A percentile compares a stretch with the other conserved stretches of the same genome.
Evolutionary conservation across 257 asterid species (phyloP).

Genomic region (Buddleja alternifolia): DNA sequence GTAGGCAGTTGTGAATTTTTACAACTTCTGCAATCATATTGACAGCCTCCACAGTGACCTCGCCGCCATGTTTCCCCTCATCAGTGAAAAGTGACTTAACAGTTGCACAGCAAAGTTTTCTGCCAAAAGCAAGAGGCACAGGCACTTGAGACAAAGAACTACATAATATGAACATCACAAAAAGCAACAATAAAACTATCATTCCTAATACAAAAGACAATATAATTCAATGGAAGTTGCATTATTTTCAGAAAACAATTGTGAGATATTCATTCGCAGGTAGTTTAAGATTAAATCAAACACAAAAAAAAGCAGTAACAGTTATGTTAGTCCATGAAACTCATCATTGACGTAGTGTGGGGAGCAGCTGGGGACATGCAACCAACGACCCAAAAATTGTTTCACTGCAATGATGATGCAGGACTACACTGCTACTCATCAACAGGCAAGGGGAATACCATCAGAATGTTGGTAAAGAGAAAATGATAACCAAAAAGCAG

Average conservation of each 20-base stretch:
- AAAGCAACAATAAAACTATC: slow-evolving; percentile 1
- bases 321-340: not conserved
- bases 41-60: slow-evolving; percentile 93
- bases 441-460: not conserved
- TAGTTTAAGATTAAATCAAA: not conserved
- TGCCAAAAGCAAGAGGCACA: slow-evolving; percentile 49
- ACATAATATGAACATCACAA: not conserved
- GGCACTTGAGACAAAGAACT: slow-evolving; percentile 28
- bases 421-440: not conserved
- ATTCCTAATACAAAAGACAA: not conserved
- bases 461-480: not conserved
- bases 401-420: not conserved
- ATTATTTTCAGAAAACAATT: slow-evolving; percentile 2
- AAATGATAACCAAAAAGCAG: slow-evolving; percentile 1
- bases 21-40: slow-evolving; percentile 81
- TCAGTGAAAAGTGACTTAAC: slow-evolving; percentile 74
- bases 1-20: slow-evolving; percentile 70
- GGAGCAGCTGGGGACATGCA: not conserved
- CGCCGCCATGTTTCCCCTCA: slow-evolving; percentile 97
- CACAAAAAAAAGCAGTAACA: not conserved
- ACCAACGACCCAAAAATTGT: not conserved
- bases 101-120: slow-evolving; percentile 69
- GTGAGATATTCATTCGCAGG: slow-evolving; percentile 10
- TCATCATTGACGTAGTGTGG: slow-evolving; percentile 2
- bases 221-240: not conserved